Percentiles rank a stretch among this genome's conserved stretches.
These are phyloP conservation scores for Globisporangium yorkense DNA, from an alignment of 352 stramenopile species.

Conservation along the genomic window DNA sequence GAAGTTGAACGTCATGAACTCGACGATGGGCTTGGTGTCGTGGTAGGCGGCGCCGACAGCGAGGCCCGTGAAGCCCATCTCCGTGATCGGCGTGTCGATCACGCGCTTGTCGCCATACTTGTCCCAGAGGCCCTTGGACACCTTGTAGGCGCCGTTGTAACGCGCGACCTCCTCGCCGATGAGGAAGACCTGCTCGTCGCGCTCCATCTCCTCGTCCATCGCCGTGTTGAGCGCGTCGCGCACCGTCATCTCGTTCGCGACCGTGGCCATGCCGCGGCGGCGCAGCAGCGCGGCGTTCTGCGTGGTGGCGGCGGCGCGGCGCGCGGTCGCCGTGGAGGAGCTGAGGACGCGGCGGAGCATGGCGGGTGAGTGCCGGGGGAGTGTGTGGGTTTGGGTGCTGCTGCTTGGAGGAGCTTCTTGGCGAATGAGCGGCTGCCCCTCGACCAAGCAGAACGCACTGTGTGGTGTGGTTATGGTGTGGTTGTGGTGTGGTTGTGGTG, in stretches of 20 bases:
- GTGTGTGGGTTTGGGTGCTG: background rate
- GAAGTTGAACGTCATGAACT: slow-evolving; percentile 99
- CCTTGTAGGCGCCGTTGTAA: slow-evolving; percentile 99
- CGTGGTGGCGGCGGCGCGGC: background rate
- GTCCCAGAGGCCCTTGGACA: slow-evolving; percentile 95
- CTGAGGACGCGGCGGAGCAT: slow-evolving; percentile 1
- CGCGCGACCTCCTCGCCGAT: slow-evolving; percentile 98
- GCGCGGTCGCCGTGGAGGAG: background rate
- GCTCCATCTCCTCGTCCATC: slow-evolving; percentile 98
- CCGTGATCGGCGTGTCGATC: slow-evolving; percentile 99
- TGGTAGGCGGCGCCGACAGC: slow-evolving; percentile 95
- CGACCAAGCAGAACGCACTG: too few species aligned
- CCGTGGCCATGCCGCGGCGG: slow-evolving; percentile 69
- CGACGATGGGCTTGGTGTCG: slow-evolving; percentile 96
- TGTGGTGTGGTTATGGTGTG: too few species aligned
- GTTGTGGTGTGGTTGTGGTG: too few species aligned
- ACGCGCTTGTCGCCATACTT: slow-evolving; percentile 99
- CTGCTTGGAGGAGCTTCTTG: background rate
- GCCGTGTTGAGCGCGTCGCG: slow-evolving; percentile 98
- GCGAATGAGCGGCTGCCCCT: too few species aligned
- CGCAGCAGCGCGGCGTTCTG: slow-evolving; percentile 2
- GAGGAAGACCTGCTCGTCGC: slow-evolving; percentile 94
- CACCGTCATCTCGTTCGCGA: slow-evolving; percentile 91
- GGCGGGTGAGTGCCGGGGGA: background rate
- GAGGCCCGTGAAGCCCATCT: slow-evolving; percentile 94